Conservation (phyloP, 148 eudicot genomes). For the Camellia granthamiana region DNA sequence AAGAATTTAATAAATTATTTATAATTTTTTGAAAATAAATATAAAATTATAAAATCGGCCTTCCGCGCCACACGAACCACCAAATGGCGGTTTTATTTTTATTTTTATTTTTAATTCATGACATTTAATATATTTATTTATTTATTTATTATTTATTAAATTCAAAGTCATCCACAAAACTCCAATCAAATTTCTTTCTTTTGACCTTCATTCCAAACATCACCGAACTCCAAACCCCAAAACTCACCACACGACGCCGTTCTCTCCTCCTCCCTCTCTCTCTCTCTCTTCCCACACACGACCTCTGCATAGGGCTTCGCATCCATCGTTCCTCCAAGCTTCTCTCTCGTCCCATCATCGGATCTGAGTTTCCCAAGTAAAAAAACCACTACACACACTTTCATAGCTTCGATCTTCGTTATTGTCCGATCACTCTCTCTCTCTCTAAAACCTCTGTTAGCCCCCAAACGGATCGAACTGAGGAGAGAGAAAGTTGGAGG, state of each 20-base stretch:
- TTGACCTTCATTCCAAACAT: background rate
- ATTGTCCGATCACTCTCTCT: constrained; percentile 10
- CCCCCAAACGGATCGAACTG: constrained; percentile 7
- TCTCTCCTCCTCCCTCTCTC: background rate
- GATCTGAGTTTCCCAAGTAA: constrained; percentile 31
- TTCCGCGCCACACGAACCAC: constrained; percentile 4
- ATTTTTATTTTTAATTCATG: background rate
- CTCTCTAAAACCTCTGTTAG: constrained; percentile 10
- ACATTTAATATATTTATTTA: background rate
- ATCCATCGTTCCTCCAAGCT: constrained; percentile 9
- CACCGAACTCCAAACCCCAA: background rate
- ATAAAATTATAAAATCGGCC: background rate
- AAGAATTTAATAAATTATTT: too few relatives aligned
- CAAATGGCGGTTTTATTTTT: constrained; percentile 5
- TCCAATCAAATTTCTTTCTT: background rate
- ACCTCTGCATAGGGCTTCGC: constrained; percentile 23
- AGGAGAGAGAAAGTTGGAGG: background rate
- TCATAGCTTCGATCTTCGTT: background rate
- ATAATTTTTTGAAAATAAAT: too few relatives aligned
- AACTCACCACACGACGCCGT: constrained; percentile 15
- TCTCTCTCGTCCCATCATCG: constrained; percentile 25
- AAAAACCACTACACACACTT: background rate
- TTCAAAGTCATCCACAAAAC: background rate
- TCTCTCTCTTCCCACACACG: constrained; percentile 2
- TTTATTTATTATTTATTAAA: background rate